Conservation (phyloP, 805 yeast species). For the Metschnikowia gelsemii region DNA sequence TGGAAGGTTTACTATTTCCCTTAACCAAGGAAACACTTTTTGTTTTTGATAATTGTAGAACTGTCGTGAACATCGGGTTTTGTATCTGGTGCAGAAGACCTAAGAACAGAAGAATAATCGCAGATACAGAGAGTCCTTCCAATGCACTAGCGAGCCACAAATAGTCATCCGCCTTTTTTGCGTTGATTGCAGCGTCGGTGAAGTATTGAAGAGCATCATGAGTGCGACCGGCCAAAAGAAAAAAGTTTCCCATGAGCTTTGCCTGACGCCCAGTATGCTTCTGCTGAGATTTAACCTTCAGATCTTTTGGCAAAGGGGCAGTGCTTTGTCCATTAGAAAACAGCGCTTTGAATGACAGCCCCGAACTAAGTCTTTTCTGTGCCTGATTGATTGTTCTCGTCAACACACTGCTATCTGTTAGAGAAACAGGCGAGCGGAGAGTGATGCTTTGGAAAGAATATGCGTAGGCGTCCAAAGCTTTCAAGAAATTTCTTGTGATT, state of each 20-base stretch:
- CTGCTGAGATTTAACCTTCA: constrained; percentile 35
- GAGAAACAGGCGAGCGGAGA: constrained; percentile 74
- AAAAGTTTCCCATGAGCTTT: constrained; percentile 74
- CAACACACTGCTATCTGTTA: constrained; percentile 49
- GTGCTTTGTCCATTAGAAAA: constrained; percentile 20
- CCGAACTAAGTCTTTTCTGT: constrained; percentile 44
- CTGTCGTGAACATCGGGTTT: constrained; percentile 31
- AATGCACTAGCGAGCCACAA: constrained; percentile 87
- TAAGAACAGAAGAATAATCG: constrained; percentile 57
- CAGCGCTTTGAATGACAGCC: constrained; percentile 37
- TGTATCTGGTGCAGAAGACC: constrained; percentile 53
- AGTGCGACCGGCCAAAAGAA: constrained; percentile 76
- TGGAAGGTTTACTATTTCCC: constrained; percentile 50
- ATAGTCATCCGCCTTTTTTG: constrained; percentile 66
- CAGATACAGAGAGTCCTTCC: constrained; percentile 74
- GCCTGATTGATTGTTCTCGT: constrained; percentile 41
- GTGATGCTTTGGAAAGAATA: constrained; percentile 77
- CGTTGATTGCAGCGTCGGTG: constrained; percentile 63
- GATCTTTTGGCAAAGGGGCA: constrained; percentile 21
- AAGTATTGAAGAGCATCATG: constrained; percentile 68
- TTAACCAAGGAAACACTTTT: constrained; percentile 23
- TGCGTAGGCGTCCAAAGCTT: constrained; percentile 64
- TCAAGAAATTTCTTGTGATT: constrained; percentile 61
- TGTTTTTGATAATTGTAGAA: constrained; percentile 33
- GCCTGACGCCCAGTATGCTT: constrained; percentile 69